phyloP scores from a whole-genome alignment of 1,284 basidiomycete genomes.

The Marasmius fiardii region DNA sequence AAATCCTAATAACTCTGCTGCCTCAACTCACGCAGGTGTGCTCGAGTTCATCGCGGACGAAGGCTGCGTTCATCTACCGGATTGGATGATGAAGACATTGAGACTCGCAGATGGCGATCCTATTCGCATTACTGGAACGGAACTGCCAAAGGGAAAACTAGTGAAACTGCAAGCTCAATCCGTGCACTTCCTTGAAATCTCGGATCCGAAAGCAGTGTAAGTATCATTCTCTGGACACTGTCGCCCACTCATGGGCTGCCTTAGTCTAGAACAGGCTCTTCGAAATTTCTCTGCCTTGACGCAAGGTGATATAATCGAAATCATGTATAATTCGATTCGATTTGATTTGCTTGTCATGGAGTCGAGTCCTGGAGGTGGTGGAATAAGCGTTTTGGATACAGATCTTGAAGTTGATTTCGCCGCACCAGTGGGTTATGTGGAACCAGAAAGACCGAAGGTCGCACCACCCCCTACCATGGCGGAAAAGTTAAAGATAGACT shows the following conservation, averaged over 20 bases:
- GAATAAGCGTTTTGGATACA: conserved; percentile 91
- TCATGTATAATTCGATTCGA: conserved; percentile 87
- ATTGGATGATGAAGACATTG: conserved; percentile 99
- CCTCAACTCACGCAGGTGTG: conserved; percentile 94
- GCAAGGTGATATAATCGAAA: conserved; percentile 91
- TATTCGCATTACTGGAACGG: conserved; percentile 86
- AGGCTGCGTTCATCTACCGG: conserved; percentile 92
- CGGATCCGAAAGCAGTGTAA: conserved; percentile 96
- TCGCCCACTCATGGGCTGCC: neutral
- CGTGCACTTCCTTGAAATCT: conserved; percentile 91
- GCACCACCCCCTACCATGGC: conserved; percentile 92
- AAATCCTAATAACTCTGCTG: conserved; percentile 84
- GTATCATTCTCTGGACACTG: conserved; percentile 26
- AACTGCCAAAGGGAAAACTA: conserved; percentile 90
- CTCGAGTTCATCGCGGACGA: conserved; percentile 99
- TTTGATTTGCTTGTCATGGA: conserved; percentile 98
- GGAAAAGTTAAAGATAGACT: conserved; percentile 93
- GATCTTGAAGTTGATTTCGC: conserved; percentile 93
- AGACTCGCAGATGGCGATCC: conserved; percentile 93
- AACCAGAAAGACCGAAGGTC: conserved; percentile 84
- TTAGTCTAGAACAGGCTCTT: conserved; percentile 90
- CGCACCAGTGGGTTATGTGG: conserved; percentile 77
- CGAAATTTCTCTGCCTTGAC: conserved; percentile 92
- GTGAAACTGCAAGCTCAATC: conserved; percentile 98
- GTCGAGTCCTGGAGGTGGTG: conserved; percentile 81